phyloP scores from a whole-genome alignment of 371 early-diverging fungal genomes.

The Synchytrium microbalum region DNA sequence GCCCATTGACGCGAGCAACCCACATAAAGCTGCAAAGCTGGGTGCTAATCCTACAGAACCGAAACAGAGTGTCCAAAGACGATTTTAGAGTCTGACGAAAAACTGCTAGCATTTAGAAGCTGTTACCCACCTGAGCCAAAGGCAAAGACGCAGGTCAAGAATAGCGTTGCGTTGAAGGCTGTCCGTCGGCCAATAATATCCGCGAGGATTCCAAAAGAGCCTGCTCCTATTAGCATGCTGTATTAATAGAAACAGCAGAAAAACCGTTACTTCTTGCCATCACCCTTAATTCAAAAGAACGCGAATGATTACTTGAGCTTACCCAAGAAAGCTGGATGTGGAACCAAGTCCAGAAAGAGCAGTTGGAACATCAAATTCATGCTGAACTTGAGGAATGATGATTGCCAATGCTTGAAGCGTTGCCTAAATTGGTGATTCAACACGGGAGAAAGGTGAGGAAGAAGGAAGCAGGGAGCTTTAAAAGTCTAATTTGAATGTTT shows the following conservation, averaged over 20 bases:
- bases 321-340: conserved; percentile 53
- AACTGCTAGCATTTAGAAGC: too few relatives aligned
- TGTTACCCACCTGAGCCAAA: too few relatives aligned
- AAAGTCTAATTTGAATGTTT: too few relatives aligned
- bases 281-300: too few relatives aligned
- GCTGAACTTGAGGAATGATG: conserved; percentile 60
- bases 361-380: conserved; percentile 22
- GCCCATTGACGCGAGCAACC: conserved; percentile 59
- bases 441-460: background rate
- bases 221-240: conserved; percentile 74
- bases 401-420: conserved; percentile 51
- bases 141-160: conserved; percentile 65
- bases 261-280: too few relatives aligned
- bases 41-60: conserved; percentile 56
- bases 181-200: conserved; percentile 61
- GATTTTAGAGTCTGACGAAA: too few relatives aligned
- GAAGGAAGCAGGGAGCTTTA: too few relatives aligned
- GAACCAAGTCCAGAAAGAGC: conserved; percentile 13
- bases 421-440: conserved; percentile 3
- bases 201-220: conserved; percentile 71
- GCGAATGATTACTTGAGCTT: too few relatives aligned
- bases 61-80: too few relatives aligned
- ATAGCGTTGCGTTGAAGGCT: conserved; percentile 70
- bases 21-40: conserved; percentile 53
- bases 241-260: too few relatives aligned